phyloP scores from a whole-genome alignment of 108 stramenopile genomes.

The Seminavis robusta region DNA sequence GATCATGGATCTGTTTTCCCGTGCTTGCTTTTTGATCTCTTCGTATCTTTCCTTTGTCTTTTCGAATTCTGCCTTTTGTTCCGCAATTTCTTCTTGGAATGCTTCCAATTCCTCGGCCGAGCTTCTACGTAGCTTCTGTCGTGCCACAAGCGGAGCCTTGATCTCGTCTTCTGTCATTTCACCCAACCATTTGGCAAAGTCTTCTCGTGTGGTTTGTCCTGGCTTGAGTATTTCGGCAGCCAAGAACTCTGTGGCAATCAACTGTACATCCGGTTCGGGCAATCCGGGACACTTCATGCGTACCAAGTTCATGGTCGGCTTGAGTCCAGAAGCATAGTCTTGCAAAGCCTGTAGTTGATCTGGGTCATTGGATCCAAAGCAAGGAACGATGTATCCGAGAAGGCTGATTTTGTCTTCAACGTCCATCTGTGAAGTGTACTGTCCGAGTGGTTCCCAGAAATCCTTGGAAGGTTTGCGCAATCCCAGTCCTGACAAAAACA shows the following conservation, averaged over 20 bases:
- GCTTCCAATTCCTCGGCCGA: conserved; percentile 55
- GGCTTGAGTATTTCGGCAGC: conserved; percentile 68
- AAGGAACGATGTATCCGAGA: conserved; percentile 78
- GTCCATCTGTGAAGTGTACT: conserved; percentile 70
- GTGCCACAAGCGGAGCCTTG: conserved; percentile 46
- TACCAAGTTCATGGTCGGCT: conserved; percentile 63
- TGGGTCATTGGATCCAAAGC: conserved; percentile 64
- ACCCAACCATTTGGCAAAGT: conserved; percentile 79
- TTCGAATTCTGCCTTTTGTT: conserved; percentile 32
- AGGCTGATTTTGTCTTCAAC: conserved; percentile 88
- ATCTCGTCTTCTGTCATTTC: conserved; percentile 69
- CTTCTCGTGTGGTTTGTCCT: conserved; percentile 58
- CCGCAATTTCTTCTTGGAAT: conserved; percentile 31
- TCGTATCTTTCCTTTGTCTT: conserved; percentile 51
- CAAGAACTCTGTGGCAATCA: conserved; percentile 76
- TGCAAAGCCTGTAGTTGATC: conserved; percentile 70
- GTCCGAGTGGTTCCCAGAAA: conserved; percentile 87
- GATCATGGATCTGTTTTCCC: conserved; percentile 59
- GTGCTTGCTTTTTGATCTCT: conserved; percentile 61
- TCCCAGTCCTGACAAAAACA: conserved; percentile 56
- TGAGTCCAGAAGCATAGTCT: conserved; percentile 65
- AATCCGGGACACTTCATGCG: conserved; percentile 65
- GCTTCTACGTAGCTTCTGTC: conserved; percentile 59
- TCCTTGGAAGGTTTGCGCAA: conserved; percentile 69
- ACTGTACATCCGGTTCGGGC: conserved; percentile 66